Evolutionary conservation across 2,329 filamentous ascomycete genomes (phyloP).

Genomic region (Colletotrichum eremochloae): DNA sequence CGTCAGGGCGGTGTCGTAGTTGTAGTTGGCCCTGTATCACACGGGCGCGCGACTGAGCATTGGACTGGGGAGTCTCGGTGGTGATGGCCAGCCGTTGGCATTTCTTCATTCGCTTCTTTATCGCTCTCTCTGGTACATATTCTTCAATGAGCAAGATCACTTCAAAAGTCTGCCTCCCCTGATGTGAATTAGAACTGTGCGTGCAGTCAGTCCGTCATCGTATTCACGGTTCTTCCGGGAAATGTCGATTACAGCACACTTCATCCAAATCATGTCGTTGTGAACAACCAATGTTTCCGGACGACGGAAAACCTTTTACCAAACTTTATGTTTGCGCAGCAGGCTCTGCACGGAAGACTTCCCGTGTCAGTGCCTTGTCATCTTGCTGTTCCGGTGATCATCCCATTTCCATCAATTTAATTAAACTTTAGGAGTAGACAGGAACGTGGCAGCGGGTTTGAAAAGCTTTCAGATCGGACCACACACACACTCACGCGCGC

Average conservation of each 20-base stretch:
- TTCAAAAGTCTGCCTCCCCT: neutral
- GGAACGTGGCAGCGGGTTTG: neutral
- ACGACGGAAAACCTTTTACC: conserved; percentile 5
- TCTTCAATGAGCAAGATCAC: conserved; percentile 28
- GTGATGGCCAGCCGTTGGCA: conserved; percentile 3
- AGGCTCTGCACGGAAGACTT: neutral
- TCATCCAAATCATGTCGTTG: conserved; percentile 1
- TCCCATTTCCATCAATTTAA: conserved; percentile 2
- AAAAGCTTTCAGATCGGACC: neutral
- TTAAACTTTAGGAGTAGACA: neutral
- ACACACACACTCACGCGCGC: neutral
- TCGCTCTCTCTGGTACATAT: conserved; percentile 42
- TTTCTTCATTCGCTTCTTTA: conserved; percentile 34
- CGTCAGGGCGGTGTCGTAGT: conserved; percentile 19
- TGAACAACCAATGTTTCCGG: conserved; percentile 5
- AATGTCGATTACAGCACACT: neutral
- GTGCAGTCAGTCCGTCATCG: neutral
- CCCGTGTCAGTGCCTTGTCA: too few relatives aligned
- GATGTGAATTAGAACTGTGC: neutral
- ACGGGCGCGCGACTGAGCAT: conserved; percentile 33
- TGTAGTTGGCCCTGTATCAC: conserved; percentile 23
- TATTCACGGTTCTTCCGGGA: neutral
- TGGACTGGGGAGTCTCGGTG: conserved; percentile 41
- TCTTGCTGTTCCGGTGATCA: neutral
- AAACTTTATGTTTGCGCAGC: neutral